Base-by-base conservation (phyloP, 2,329 filamentous ascomycete species). In the Diaporthe aspalathi region DNA sequence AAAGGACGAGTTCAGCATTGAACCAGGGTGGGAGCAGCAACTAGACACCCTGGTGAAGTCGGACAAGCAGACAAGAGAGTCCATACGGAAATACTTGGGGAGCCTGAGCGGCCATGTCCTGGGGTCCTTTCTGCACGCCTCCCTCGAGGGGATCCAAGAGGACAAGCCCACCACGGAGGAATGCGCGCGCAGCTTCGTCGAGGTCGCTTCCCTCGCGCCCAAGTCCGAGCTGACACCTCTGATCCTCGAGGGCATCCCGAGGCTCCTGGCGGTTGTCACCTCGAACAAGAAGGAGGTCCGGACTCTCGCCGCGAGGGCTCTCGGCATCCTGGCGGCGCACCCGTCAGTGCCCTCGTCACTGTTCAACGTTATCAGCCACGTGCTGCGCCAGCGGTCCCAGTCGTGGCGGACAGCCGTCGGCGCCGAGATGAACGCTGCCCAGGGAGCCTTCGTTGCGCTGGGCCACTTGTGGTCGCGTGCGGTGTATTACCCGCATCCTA, bases 1-100 rank as follows among this genome's bases (percentile, higher is more conserved):
- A 3, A 78, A 81, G 49, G 81, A 70, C 43, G 73, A 86, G 62
- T 84, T 87, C 70, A 86, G 88, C 12, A 80, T 94, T 29, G 92
- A 95, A 75, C 90, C 92, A 56, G 93, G 95, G 73, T 98, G 96
- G 96, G 92, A 94, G 78, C 87, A 91, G 56, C 92, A 92, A 75
- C 84, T 98, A 2, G 92, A 95, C 75, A 89, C 90, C 1, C 86
- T 92, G 8, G 85, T 96, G 38, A 87, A 90, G 50, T 93, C 91
- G 6, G 92, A 95, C 76, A 86, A 92, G 71, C 83, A 86, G 56
- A 89, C 90, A 14, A 87, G 93, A 50, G 80, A 86, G 32, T 85
- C 86, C 7, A 85, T 94, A 69, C 87, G 86, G 68, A 77, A 78
- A 0, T 89, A 91, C 73, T 77, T 92, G 71, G 76, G 81, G 68